Evolutionary conservation across 345 rosid species (phyloP).

Genomic region (Eucalyptus caleyi): DNA sequence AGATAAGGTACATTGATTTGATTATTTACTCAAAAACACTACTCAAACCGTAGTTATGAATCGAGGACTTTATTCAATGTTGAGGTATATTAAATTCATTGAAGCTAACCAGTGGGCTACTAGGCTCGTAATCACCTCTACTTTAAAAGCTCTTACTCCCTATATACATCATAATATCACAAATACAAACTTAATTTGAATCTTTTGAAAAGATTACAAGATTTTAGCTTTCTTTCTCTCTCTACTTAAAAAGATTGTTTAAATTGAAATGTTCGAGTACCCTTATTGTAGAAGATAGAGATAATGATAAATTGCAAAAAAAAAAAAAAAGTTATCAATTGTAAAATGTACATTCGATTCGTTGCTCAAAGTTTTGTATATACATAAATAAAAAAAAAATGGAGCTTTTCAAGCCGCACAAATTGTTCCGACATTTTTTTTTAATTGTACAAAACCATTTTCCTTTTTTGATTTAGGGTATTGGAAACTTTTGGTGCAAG

Average conservation of each 20-base stretch:
- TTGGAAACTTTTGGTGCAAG: background rate
- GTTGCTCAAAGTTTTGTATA: background rate
- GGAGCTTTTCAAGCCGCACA: background rate
- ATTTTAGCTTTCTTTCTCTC: background rate
- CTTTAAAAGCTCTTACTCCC: background rate
- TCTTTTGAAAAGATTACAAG: background rate
- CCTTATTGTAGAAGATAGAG: background rate
- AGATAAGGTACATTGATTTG: background rate
- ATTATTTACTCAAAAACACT: background rate
- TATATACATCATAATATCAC: background rate
- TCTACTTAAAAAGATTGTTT: background rate
- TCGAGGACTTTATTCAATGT: background rate
- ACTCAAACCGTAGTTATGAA: background rate
- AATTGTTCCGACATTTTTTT: background rate
- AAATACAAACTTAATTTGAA: background rate
- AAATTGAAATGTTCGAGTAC: background rate
- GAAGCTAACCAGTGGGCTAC: background rate
- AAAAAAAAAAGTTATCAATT: background rate
- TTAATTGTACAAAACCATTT: background rate
- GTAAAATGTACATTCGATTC: background rate
- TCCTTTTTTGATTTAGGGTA: background rate
- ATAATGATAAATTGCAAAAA: background rate
- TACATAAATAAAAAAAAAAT: background rate
- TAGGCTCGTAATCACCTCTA: background rate
- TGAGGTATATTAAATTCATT: background rate